A percentile compares a stretch with the other conserved stretches of the same genome.
These are phyloP conservation scores for Trichosanthes truncata DNA, from an alignment of 306 rosid species.

Conservation along the genomic window DNA sequence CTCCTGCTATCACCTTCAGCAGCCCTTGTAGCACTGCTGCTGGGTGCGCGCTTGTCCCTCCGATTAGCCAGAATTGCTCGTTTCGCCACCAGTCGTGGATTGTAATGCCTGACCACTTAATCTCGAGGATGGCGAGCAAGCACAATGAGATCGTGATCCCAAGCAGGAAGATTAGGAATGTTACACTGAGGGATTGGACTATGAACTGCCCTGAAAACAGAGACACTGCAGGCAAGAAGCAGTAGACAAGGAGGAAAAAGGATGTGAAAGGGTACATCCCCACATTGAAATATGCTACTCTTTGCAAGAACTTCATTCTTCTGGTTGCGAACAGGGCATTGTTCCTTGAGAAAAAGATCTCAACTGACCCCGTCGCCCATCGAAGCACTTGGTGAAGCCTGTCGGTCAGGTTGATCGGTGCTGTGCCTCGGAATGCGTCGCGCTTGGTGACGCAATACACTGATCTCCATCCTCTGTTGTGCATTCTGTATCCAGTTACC, in stretches of 20 bases:
- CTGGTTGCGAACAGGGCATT: constrained; percentile 64
- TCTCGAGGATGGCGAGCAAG: constrained; percentile 66
- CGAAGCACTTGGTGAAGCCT: constrained; percentile 80
- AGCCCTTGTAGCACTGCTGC: constrained; percentile 78
- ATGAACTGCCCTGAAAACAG: constrained; percentile 75
- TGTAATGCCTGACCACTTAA: constrained; percentile 80
- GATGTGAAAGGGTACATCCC: constrained; percentile 95
- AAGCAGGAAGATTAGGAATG: constrained; percentile 53
- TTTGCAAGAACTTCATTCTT: constrained; percentile 67
- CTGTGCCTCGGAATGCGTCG: constrained; percentile 77
- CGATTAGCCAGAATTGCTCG: constrained; percentile 82
- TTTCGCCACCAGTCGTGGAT: constrained; percentile 88
- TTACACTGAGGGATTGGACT: constrained; percentile 51
- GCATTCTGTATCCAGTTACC: constrained; percentile 84
- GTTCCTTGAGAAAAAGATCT: constrained; percentile 75
- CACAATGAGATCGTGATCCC: constrained; percentile 67
- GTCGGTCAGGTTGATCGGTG: constrained; percentile 76
- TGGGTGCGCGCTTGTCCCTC: constrained; percentile 85
- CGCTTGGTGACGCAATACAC: constrained; percentile 70
- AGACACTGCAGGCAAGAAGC: constrained; percentile 74
- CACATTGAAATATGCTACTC: constrained; percentile 82
- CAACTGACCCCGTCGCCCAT: constrained; percentile 88
- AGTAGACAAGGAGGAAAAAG: constrained; percentile 58
- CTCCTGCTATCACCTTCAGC: constrained; percentile 78
- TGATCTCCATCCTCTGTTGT: constrained; percentile 88